phyloP scores from a whole-genome alignment of 805 yeast genomes.

The Candida caryicola region DNA sequence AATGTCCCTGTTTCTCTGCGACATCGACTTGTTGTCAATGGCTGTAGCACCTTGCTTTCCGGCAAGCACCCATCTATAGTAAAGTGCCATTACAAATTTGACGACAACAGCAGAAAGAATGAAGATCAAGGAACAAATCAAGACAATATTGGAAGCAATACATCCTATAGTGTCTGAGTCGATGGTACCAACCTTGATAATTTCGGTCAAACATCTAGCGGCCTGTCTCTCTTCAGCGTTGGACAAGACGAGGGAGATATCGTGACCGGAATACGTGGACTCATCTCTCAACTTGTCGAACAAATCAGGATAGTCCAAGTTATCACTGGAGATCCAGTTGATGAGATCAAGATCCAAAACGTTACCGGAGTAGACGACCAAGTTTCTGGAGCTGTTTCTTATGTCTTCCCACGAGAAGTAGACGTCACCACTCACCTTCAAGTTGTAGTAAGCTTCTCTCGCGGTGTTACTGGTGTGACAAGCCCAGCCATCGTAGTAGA shows the following conservation, averaged over 20 bases:
- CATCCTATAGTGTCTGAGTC: slow-evolving; percentile 93
- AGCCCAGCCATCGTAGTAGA: slow-evolving; percentile 80
- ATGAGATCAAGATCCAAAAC: slow-evolving; percentile 80
- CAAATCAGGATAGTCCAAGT: slow-evolving; percentile 67
- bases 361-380: slow-evolving; percentile 85
- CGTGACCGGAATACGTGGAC: slow-evolving; percentile 65
- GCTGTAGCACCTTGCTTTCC: slow-evolving; percentile 74
- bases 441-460: slow-evolving; percentile 61
- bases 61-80: slow-evolving; percentile 78
- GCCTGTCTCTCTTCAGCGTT: slow-evolving; percentile 63
- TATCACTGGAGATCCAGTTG: slow-evolving; percentile 69
- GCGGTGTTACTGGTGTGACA: slow-evolving; percentile 80
- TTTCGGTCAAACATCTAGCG: slow-evolving; percentile 82
- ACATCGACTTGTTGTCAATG: slow-evolving; percentile 58
- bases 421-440: slow-evolving; percentile 67
- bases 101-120: slow-evolving; percentile 74
- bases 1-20: slow-evolving; percentile 59
- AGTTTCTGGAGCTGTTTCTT: slow-evolving; percentile 61
- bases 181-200: slow-evolving; percentile 81
- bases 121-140: slow-evolving; percentile 76
- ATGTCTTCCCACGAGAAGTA: slow-evolving; percentile 91
- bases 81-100: slow-evolving; percentile 83
- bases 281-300: slow-evolving; percentile 64
- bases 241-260: slow-evolving; percentile 70
- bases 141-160: slow-evolving; percentile 82